phyloP scores from a whole-genome alignment of 306 rosid species.

The Gynostemma pentaphyllum region DNA sequence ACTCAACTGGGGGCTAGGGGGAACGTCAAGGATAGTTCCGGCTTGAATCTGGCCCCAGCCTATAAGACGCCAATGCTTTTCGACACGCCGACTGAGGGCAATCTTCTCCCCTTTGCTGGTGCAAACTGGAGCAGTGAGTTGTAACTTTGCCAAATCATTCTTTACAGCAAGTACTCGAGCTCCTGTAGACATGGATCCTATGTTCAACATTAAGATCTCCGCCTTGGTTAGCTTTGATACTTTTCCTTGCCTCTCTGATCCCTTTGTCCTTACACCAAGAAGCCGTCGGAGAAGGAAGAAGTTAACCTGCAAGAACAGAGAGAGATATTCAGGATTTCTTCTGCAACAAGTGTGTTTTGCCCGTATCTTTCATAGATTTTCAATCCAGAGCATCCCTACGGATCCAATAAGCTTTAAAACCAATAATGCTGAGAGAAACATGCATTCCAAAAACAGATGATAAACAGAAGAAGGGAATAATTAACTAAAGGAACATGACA shows the following conservation, averaged over 20 bases:
- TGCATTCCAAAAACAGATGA: slow-evolving; percentile 58
- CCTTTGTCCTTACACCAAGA: slow-evolving; percentile 72
- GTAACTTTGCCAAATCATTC: slow-evolving; percentile 56
- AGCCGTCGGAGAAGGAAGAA: slow-evolving; percentile 78
- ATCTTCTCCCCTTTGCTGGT: too few relatives aligned
- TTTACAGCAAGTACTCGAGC: slow-evolving; percentile 70
- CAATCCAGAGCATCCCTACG: too few relatives aligned
- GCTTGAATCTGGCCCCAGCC: too few relatives aligned
- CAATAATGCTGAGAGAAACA: not conserved
- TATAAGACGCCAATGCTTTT: too few relatives aligned
- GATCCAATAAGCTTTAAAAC: too few relatives aligned
- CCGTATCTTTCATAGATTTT: not conserved
- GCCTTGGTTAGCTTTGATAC: slow-evolving; percentile 62
- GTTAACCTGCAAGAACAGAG: slow-evolving; percentile 52
- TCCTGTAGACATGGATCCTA: slow-evolving; percentile 83
- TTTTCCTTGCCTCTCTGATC: slow-evolving; percentile 65
- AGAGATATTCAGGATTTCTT: not conserved
- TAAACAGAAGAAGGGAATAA: too few relatives aligned
- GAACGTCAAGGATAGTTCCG: too few relatives aligned
- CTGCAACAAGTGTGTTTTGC: not conserved
- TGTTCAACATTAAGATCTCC: slow-evolving; percentile 82
- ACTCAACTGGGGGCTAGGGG: too few relatives aligned
- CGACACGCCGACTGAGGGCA: too few relatives aligned
- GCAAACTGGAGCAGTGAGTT: too few relatives aligned
- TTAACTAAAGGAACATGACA: too few relatives aligned